A percentile compares a stretch with the other conserved stretches of the same genome.
phyloP scores from a whole-genome alignment of 2,329 filamentous ascomycete genomes.

The Leptographium procerum region DNA sequence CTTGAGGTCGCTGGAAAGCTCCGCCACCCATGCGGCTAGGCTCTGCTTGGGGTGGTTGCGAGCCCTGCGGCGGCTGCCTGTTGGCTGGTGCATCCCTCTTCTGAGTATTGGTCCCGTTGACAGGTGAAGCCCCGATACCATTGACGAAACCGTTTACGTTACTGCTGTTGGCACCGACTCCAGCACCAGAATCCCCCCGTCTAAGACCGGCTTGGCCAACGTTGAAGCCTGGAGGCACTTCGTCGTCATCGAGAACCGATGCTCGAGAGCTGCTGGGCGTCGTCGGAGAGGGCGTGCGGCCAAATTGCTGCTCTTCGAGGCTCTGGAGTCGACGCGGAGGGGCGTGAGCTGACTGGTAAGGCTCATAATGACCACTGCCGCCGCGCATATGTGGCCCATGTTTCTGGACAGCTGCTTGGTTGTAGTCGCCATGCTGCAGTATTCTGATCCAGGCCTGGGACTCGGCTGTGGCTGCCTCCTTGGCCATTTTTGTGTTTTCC shows the following conservation, averaged over 20 bases:
- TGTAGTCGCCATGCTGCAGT: not conserved
- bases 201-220: not conserved
- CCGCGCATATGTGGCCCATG: not conserved
- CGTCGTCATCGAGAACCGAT: not conserved
- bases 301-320: not conserved
- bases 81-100: not conserved
- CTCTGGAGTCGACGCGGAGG: not conserved
- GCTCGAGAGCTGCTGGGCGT: not conserved
- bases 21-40: not conserved
- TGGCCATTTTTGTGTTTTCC: not conserved
- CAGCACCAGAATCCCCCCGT: not conserved
- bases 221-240: not conserved
- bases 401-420: not conserved
- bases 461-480: not conserved
- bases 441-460: not conserved
- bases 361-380: not conserved
- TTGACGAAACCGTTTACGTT: too few species aligned
- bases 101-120: not conserved
- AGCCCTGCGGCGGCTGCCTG: not conserved
- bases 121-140: not conserved
- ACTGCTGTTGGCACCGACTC: not conserved
- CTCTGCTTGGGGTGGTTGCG: not conserved
- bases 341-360: not conserved
- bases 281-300: not conserved
- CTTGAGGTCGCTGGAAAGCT: not conserved